Percentiles rank a stretch among this genome's conserved stretches.
phyloP scores from a whole-genome alignment of 495 filamentous ascomycete species.

The Annulohypoxylon nitens region DNA sequence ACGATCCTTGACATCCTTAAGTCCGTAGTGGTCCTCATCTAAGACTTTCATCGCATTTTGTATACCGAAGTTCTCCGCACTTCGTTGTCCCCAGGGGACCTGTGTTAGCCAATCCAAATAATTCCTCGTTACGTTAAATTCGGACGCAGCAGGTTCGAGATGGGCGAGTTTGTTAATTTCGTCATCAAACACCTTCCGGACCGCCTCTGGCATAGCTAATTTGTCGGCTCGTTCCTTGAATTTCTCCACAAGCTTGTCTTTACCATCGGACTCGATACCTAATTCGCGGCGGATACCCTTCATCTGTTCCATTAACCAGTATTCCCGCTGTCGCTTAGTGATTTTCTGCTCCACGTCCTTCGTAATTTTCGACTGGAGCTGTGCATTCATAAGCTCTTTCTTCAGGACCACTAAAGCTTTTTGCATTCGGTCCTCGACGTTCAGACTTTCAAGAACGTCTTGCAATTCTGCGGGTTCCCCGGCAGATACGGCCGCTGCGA shows the following conservation, averaged over 20 bases:
- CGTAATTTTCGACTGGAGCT: constrained; percentile 95
- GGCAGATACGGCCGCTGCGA: constrained; percentile 93
- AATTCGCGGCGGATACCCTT: constrained; percentile 97
- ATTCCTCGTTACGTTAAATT: constrained; percentile 99
- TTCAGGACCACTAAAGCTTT: constrained; percentile 93
- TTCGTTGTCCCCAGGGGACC: constrained; percentile 96
- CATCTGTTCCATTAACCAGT: constrained; percentile 99
- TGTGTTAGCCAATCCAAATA: constrained; percentile 99
- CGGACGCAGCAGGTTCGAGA: constrained; percentile 92
- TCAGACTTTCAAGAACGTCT: constrained; percentile 88
- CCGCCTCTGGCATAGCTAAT: constrained; percentile 94
- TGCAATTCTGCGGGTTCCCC: constrained; percentile 93
- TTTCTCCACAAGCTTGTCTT: constrained; percentile 96
- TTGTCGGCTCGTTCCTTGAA: constrained; percentile 96
- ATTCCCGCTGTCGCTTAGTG: constrained; percentile 96
- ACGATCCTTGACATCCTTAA: constrained; percentile 99
- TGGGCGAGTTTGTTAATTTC: constrained; percentile 97
- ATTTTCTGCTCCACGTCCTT: constrained; percentile 99
- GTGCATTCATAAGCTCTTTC: constrained; percentile 97
- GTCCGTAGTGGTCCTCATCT: constrained; percentile 96
- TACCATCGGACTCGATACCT: constrained; percentile 96
- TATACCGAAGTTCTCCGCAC: constrained; percentile 96
- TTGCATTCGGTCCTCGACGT: constrained; percentile 88
- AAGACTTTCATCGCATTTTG: constrained; percentile 88
- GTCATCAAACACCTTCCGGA: constrained; percentile 98